phyloP scores from a whole-genome alignment of 169 alveolate species.

The Plasmodium coatneyi region DNA sequence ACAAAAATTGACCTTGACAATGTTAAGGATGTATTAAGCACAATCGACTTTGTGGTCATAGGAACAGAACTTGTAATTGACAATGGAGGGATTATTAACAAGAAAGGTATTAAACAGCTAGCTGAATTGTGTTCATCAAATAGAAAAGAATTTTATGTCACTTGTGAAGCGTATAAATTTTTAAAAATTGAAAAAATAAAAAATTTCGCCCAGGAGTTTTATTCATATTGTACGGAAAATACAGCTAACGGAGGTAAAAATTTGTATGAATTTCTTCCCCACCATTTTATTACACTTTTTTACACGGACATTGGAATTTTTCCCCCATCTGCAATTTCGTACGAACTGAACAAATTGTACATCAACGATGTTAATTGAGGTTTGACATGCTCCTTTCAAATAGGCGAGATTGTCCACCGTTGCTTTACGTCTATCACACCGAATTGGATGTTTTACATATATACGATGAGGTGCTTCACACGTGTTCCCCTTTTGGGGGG shows the following conservation, averaged over 20 bases:
- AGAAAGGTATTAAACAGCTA: conserved; percentile 47
- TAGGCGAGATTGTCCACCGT: background rate
- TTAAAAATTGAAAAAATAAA: conserved; percentile 45
- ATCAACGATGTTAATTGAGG: conserved; percentile 10
- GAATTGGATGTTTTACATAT: background rate
- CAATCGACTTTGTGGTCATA: conserved; percentile 53
- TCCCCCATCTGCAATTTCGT: conserved; percentile 58
- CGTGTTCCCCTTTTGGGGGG: background rate
- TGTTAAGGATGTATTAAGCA: conserved; percentile 41
- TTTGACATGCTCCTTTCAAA: background rate
- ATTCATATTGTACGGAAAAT: conserved; percentile 44
- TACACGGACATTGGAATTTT: conserved; percentile 71
- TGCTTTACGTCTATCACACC: background rate
- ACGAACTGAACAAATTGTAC: conserved; percentile 44
- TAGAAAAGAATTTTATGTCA: conserved; percentile 65
- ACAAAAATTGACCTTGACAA: conserved; percentile 22
- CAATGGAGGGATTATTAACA: conserved; percentile 64
- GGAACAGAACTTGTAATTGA: conserved; percentile 72
- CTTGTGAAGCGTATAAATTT: conserved; percentile 68
- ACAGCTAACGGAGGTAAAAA: background rate
- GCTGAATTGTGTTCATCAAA: conserved; percentile 59
- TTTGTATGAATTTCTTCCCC: conserved; percentile 65
- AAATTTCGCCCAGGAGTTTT: conserved; percentile 25
- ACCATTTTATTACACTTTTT: conserved; percentile 62
- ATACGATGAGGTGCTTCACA: background rate